phyloP scores from a whole-genome alignment of 2,329 filamentous ascomycete species.

The Seiridium cupressi region DNA sequence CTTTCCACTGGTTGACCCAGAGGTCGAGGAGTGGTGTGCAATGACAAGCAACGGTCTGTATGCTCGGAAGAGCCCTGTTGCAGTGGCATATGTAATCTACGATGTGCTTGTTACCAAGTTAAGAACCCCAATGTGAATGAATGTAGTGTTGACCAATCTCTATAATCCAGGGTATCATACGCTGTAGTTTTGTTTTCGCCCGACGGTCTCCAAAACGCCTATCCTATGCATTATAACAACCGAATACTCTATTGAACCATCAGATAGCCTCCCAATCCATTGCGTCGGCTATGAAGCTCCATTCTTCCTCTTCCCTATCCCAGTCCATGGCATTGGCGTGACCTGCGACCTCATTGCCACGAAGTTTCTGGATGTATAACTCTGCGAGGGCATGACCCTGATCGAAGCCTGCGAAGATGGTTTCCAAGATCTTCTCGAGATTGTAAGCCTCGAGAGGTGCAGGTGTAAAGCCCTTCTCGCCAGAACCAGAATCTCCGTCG shows the following conservation, averaged over 20 bases:
- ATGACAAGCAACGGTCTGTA: too few relatives aligned
- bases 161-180: constrained; percentile 4
- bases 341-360: constrained; percentile 6
- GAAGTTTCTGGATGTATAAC: constrained; percentile 33
- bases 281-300: constrained; percentile 57
- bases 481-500: constrained; percentile 34
- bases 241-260: background rate
- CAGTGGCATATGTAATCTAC: too few relatives aligned
- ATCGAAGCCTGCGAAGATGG: constrained; percentile 59
- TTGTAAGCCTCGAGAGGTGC: constrained; percentile 58
- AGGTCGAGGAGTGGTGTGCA: too few relatives aligned
- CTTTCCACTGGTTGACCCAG: too few relatives aligned
- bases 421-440: constrained; percentile 56
- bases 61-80: too few relatives aligned
- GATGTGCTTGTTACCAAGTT: too few relatives aligned
- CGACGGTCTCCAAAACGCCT: background rate
- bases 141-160: background rate
- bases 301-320: constrained; percentile 39
- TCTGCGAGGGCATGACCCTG: constrained; percentile 52
- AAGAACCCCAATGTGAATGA: too few relatives aligned
- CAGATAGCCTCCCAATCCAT: constrained; percentile 55
- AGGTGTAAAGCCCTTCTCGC: constrained; percentile 12
- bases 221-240: background rate
- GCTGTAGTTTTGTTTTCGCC: background rate
- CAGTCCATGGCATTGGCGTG: constrained; percentile 16